Conservation (phyloP, 1,284 basidiomycete genomes). For the Melampsora larici-populina region DNA sequence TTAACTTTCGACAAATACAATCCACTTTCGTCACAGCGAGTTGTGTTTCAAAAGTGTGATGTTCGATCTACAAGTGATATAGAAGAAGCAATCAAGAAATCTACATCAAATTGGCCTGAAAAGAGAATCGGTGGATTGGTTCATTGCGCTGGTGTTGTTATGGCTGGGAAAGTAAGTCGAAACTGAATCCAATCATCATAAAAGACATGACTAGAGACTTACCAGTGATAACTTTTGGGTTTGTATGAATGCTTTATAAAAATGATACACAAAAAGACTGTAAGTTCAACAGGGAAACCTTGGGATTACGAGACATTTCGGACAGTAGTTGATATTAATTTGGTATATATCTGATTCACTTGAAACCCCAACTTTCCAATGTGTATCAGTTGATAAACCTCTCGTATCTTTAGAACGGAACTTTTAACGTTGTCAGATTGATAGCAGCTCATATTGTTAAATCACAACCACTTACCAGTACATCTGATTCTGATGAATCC, state of each 20-base stretch:
- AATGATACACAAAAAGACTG: slow-evolving; percentile 44
- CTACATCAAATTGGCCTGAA: slow-evolving; percentile 44
- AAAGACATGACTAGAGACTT: neutral
- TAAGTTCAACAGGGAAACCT: slow-evolving; percentile 50
- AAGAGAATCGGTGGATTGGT: slow-evolving; percentile 52
- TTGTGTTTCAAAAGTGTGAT: slow-evolving; percentile 45
- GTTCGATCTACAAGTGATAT: slow-evolving; percentile 11
- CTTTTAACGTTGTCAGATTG: slow-evolving; percentile 53
- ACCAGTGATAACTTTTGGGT: neutral
- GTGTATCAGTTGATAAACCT: slow-evolving; percentile 13
- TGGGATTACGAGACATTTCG: slow-evolving; percentile 51
- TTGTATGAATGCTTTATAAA: neutral
- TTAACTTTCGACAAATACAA: slow-evolving; percentile 29
- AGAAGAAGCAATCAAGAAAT: neutral
- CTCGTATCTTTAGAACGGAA: slow-evolving; percentile 47
- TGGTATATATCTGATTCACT: slow-evolving; percentile 36
- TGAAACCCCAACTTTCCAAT: neutral
- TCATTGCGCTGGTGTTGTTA: slow-evolving; percentile 53
- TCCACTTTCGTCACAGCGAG: slow-evolving; percentile 49
- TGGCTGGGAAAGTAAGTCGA: slow-evolving; percentile 51
- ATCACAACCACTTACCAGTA: slow-evolving; percentile 42
- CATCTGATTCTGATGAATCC: slow-evolving; percentile 35
- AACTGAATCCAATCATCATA: neutral
- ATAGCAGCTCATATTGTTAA: slow-evolving; percentile 52
- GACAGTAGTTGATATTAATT: slow-evolving; percentile 52